Evolutionary conservation across 768 basidiomycete species (phyloP).

Genomic region (Postia placenta): DNA sequence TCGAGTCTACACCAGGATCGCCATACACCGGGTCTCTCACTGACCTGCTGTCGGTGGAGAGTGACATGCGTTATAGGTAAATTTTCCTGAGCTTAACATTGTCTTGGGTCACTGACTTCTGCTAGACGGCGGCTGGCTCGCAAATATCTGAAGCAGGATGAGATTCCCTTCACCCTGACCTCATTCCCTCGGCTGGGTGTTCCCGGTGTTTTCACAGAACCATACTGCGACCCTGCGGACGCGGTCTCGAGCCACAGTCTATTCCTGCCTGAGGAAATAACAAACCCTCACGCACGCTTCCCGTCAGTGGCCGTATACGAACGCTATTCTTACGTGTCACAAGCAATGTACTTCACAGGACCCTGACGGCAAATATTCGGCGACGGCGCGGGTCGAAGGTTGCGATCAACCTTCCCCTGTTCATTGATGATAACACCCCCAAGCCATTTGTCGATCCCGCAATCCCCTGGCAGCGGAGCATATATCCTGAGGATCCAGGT

Average conservation of each 20-base stretch:
- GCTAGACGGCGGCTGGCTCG: slow-evolving; percentile 77
- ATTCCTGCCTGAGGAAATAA: slow-evolving; percentile 93
- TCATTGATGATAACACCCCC: slow-evolving; percentile 81
- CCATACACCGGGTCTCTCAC: slow-evolving; percentile 87
- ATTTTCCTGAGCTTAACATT: neutral
- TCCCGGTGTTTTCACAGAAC: slow-evolving; percentile 88
- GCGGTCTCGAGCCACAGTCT: slow-evolving; percentile 88
- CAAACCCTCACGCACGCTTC: slow-evolving; percentile 96
- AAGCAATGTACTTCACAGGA: slow-evolving; percentile 53
- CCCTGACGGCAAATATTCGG: slow-evolving; percentile 96
- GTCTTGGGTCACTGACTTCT: neutral
- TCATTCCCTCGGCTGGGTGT: slow-evolving; percentile 93
- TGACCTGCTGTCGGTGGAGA: slow-evolving; percentile 85
- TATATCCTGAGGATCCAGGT: slow-evolving; percentile 86
- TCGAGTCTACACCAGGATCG: slow-evolving; percentile 94
- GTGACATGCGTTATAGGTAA: slow-evolving; percentile 91
- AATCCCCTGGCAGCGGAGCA: slow-evolving; percentile 81
- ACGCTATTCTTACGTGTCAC: no score
- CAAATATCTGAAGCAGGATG: slow-evolving; percentile 75
- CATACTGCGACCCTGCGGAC: slow-evolving; percentile 65
- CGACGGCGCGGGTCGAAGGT: slow-evolving; percentile 88
- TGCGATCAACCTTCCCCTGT: slow-evolving; percentile 91
- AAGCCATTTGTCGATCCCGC: slow-evolving; percentile 88
- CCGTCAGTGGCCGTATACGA: slow-evolving; percentile 86
- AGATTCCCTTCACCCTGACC: slow-evolving; percentile 88